Conservation (phyloP, 2,329 filamentous ascomycete genomes). For the Pseudogymnoascus destructans region DNA sequence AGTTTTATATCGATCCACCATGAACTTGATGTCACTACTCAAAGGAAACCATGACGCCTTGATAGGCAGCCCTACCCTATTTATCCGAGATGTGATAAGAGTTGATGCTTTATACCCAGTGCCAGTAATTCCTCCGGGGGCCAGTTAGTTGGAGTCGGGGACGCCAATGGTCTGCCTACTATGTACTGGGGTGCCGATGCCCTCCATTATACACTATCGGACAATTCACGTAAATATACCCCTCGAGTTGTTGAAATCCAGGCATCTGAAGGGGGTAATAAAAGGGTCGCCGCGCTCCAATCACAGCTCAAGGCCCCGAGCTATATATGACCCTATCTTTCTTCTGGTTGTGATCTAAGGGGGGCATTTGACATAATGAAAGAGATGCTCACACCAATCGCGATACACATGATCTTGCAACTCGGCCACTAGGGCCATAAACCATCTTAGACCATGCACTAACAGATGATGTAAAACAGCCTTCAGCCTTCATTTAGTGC, state of each 20-base stretch:
- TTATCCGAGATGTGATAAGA: neutral
- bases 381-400: neutral
- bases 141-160: neutral
- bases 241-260: neutral
- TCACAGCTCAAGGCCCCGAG: neutral
- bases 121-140: neutral
- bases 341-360: neutral
- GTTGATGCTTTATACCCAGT: neutral
- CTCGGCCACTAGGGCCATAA: neutral
- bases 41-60: neutral
- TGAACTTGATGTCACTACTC: neutral
- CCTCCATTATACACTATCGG: neutral
- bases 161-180: neutral
- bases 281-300: neutral
- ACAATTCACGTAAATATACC: neutral
- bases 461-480: constrained; percentile 3
- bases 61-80: neutral
- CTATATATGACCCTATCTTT: neutral
- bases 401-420: neutral
- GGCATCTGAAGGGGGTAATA: neutral
- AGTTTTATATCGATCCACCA: neutral
- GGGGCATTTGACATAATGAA: neutral
- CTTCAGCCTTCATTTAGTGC: neutral
- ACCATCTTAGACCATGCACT: neutral
- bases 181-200: neutral